Percentiles rank a stretch among this genome's conserved stretches.
phyloP scores from a whole-genome alignment of 257 asterid genomes.

The Avicennia marina region DNA sequence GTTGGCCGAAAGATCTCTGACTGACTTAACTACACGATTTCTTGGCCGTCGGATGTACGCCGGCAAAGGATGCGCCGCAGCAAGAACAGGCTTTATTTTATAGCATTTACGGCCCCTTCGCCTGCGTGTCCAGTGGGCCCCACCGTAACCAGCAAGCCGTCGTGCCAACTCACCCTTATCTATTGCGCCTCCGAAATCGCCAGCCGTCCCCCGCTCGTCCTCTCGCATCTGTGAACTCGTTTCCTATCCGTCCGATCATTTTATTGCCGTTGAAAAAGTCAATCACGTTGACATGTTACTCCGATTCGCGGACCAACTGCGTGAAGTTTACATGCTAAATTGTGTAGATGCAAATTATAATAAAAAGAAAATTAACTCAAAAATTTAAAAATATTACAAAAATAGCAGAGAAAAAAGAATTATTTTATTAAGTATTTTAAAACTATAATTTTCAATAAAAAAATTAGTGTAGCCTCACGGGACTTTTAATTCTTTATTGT shows the following conservation, averaged over 20 bases:
- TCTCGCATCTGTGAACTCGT: background rate
- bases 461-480: too few species aligned
- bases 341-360: too few species aligned
- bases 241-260: conserved; percentile 14
- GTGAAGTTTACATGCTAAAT: background rate
- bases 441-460: too few species aligned
- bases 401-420: too few species aligned
- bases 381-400: too few species aligned
- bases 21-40: background rate
- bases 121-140: conserved; percentile 29
- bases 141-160: conserved; percentile 30
- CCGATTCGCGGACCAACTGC: background rate
- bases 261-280: background rate
- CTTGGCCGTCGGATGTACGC: conserved; percentile 12
- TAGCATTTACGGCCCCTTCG: conserved; percentile 26
- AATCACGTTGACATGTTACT: conserved; percentile 11
- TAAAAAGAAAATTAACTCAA: too few species aligned
- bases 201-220: conserved; percentile 2
- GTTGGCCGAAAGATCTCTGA: conserved; percentile 8
- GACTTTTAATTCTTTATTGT: too few species aligned
- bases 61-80: conserved; percentile 11
- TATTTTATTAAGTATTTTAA: too few species aligned
- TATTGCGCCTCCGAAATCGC: conserved; percentile 14
- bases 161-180: conserved; percentile 27
- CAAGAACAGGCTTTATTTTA: background rate